phyloP scores from a whole-genome alignment of 2,329 filamentous ascomycete species.

The Hypomyces perniciosus region DNA sequence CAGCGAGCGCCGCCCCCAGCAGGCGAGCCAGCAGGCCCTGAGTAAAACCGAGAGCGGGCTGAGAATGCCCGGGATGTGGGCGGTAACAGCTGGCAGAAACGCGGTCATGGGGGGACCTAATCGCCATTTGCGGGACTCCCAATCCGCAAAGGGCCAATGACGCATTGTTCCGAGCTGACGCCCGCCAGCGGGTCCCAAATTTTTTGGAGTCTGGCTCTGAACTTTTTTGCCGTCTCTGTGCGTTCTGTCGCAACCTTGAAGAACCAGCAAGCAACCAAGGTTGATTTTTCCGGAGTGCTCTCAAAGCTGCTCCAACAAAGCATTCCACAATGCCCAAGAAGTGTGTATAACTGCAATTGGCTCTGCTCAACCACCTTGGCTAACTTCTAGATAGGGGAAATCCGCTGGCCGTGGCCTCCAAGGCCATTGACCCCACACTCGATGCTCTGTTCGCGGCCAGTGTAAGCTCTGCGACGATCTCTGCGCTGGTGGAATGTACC shows the following conservation, averaged over 20 bases:
- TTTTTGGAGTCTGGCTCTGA: constrained; percentile 11
- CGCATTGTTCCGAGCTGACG: constrained; percentile 23
- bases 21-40: constrained; percentile 4
- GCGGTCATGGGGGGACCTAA: constrained; percentile 17
- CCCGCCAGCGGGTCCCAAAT: constrained; percentile 14
- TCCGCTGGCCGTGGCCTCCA: constrained; percentile 39
- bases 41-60: constrained; percentile 19
- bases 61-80: constrained; percentile 23
- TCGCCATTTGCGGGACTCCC: constrained; percentile 16
- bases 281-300: not conserved
- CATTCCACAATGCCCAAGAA: constrained; percentile 18
- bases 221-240: constrained; percentile 10
- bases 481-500: not conserved
- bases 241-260: constrained; percentile 9
- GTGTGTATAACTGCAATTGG: constrained; percentile 15
- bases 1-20: constrained; percentile 5
- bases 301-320: not conserved
- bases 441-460: constrained; percentile 66
- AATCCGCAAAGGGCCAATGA: constrained; percentile 23
- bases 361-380: constrained; percentile 2
- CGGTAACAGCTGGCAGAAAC: constrained; percentile 29
- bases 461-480: constrained; percentile 44
- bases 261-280: constrained; percentile 3
- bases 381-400: constrained; percentile 29
- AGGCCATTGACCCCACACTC: constrained; percentile 61